Evolutionary conservation across 352 stramenopile genomes (phyloP).

Genomic region (Pythium rishiriense): DNA sequence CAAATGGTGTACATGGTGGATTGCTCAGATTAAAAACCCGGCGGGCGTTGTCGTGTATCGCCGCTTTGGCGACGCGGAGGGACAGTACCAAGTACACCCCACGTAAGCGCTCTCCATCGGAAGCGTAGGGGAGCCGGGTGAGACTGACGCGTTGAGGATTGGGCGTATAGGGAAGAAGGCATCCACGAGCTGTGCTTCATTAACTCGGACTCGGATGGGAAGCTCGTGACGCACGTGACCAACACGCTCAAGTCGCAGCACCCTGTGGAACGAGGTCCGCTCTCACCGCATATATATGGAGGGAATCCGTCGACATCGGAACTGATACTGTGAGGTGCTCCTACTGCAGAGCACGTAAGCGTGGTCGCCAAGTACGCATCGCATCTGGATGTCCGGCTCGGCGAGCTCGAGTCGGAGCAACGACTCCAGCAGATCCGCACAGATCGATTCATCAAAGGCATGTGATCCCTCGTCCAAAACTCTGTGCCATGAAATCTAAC

Average conservation of each 20-base stretch:
- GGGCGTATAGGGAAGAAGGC: slow-evolving; percentile 38
- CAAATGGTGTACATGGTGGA: neutral
- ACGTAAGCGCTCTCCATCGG: slow-evolving; percentile 40
- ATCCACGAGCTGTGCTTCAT: slow-evolving; percentile 76
- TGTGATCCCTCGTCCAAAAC: neutral
- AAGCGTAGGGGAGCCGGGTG: neutral
- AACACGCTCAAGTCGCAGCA: slow-evolving; percentile 81
- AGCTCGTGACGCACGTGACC: slow-evolving; percentile 81
- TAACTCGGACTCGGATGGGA: slow-evolving; percentile 69
- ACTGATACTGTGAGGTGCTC: too few species aligned
- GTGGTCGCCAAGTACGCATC: slow-evolving; percentile 81
- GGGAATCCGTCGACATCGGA: neutral
- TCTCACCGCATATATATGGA: neutral
- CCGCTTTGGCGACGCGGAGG: slow-evolving; percentile 62
- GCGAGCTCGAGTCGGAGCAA: slow-evolving; percentile 77
- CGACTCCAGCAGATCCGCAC: slow-evolving; percentile 74
- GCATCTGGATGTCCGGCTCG: slow-evolving; percentile 75
- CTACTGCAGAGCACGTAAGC: slow-evolving; percentile 68
- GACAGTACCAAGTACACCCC: slow-evolving; percentile 64
- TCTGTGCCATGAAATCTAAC: neutral
- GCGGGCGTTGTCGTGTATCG: slow-evolving; percentile 54
- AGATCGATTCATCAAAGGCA: slow-evolving; percentile 76
- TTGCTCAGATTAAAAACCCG: slow-evolving; percentile 58
- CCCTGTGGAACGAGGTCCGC: slow-evolving; percentile 67
- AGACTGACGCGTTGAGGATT: neutral